phyloP scores from a whole-genome alignment of 2,329 filamentous ascomycete genomes.

The Botrytis fragariae region DNA sequence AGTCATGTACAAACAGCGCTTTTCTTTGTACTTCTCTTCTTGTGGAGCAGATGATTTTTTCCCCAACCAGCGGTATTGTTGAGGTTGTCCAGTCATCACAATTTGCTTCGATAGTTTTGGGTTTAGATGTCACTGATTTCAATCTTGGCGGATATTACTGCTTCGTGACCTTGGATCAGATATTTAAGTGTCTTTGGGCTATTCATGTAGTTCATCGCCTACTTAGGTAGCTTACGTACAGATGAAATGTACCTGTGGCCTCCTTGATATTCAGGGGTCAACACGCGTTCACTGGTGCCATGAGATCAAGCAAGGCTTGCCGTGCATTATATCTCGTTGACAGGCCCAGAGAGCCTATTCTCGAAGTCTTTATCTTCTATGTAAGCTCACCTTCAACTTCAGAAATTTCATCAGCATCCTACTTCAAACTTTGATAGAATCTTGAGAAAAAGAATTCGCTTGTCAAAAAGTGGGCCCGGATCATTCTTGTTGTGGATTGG shows the following conservation, averaged over 20 bases:
- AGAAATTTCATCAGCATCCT: not conserved
- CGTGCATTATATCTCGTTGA: not conserved
- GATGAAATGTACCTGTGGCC: not conserved
- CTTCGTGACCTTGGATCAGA: too few relatives aligned
- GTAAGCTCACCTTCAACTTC: rapidly evolving
- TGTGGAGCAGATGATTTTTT: too few relatives aligned
- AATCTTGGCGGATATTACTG: too few relatives aligned
- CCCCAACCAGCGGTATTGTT: not conserved
- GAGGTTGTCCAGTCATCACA: not conserved
- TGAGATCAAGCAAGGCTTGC: not conserved
- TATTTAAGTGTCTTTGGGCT: too few relatives aligned
- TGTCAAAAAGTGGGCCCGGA: not conserved
- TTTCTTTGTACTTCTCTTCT: not conserved
- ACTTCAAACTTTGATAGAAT: not conserved
- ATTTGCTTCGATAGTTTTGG: not conserved
- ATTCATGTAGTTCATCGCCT: too few relatives aligned
- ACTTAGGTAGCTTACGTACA: too few relatives aligned
- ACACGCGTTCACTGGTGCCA: not conserved
- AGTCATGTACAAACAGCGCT: not conserved
- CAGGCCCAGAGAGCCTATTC: rapidly evolving
- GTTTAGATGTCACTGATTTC: too few relatives aligned
- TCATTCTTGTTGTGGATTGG: not conserved
- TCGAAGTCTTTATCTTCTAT: rapidly evolving
- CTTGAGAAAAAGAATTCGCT: not conserved
- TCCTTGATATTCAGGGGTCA: not conserved